phyloP scores from a whole-genome alignment of 2,329 filamentous ascomycete genomes.

The Nemania bipapillata region DNA sequence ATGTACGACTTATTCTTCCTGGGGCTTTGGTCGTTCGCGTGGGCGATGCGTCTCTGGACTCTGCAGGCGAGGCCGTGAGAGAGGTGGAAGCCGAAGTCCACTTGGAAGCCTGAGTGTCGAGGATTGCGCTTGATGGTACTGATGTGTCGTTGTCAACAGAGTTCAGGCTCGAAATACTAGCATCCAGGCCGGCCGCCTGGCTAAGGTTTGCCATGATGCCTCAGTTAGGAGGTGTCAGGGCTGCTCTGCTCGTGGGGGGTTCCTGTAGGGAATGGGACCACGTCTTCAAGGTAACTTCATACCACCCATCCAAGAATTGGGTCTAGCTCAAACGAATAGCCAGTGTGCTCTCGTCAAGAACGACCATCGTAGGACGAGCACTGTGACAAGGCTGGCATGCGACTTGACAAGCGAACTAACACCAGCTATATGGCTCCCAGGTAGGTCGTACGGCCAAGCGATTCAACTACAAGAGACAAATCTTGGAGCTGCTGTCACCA shows the following conservation, averaged over 20 bases:
- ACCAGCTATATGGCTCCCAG: constrained; percentile 26
- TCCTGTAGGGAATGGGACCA: constrained; percentile 47
- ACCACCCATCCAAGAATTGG: constrained; percentile 43
- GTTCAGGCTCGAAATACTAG: constrained; percentile 51
- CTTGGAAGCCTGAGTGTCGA: constrained; percentile 50
- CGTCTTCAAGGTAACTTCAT: constrained; percentile 43
- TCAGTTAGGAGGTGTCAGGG: constrained; percentile 36
- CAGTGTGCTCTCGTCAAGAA: constrained; percentile 42
- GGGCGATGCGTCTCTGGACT: constrained; percentile 51
- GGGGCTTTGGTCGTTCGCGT: constrained; percentile 41
- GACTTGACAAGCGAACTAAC: constrained; percentile 36
- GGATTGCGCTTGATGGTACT: constrained; percentile 48
- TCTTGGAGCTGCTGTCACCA: constrained; percentile 2
- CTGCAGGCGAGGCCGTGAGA: constrained; percentile 47
- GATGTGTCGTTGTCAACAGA: constrained; percentile 51
- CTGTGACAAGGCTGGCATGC: constrained; percentile 43
- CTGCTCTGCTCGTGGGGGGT: constrained; percentile 36
- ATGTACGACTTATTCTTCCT: constrained; percentile 44
- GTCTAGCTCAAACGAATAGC: constrained; percentile 46
- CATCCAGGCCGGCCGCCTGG: constrained; percentile 47
- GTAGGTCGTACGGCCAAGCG: background rate
- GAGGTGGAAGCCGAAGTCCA: constrained; percentile 51
- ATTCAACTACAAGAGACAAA: constrained; percentile 19
- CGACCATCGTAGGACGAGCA: constrained; percentile 48
- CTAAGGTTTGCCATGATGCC: constrained; percentile 46